Conservation (phyloP, 768 basidiomycete genomes). For the Leccinum rimulosum region DNA sequence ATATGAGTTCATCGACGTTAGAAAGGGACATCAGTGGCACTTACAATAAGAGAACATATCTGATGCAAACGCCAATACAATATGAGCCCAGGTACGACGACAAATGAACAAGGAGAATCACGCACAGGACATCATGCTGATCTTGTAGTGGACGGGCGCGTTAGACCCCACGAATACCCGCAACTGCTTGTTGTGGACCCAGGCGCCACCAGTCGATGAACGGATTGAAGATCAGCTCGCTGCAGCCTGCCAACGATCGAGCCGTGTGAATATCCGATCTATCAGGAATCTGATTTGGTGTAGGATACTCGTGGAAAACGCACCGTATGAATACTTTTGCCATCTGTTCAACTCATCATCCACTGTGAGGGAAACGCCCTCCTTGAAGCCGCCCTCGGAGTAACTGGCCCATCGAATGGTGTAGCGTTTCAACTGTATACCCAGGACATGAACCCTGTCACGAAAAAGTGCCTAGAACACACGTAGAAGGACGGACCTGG, state of each 20-base stretch:
- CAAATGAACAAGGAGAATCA: constrained; percentile 5
- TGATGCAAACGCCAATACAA: constrained; percentile 11
- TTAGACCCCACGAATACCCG: constrained; percentile 75
- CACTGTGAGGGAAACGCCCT: constrained; percentile 89
- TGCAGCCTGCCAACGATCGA: constrained; percentile 18
- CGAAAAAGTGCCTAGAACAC: neutral
- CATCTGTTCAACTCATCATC: constrained; percentile 94
- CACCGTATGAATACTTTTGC: constrained; percentile 84
- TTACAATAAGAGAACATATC: constrained; percentile 54
- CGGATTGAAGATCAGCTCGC: constrained; percentile 81
- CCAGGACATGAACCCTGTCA: neutral
- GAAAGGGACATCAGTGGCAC: constrained; percentile 16
- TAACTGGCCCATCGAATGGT: constrained; percentile 72
- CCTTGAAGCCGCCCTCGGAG: constrained; percentile 84
- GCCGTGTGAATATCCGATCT: constrained; percentile 32
- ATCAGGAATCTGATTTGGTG: constrained; percentile 34
- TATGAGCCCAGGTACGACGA: constrained; percentile 5
- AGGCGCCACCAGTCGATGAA: constrained; percentile 69
- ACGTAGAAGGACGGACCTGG: constrained; percentile 33
- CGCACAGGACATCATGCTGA: constrained; percentile 55
- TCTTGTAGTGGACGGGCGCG: constrained; percentile 80
- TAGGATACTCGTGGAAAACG: constrained; percentile 6
- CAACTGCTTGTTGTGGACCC: constrained; percentile 78
- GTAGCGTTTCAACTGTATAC: constrained; percentile 21
- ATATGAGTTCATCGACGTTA: neutral